Percentiles rank a stretch among this genome's conserved stretches.
These are phyloP conservation scores for Globisporangium solare DNA, from an alignment of 352 stramenopile genomes.

Conservation along the genomic window DNA sequence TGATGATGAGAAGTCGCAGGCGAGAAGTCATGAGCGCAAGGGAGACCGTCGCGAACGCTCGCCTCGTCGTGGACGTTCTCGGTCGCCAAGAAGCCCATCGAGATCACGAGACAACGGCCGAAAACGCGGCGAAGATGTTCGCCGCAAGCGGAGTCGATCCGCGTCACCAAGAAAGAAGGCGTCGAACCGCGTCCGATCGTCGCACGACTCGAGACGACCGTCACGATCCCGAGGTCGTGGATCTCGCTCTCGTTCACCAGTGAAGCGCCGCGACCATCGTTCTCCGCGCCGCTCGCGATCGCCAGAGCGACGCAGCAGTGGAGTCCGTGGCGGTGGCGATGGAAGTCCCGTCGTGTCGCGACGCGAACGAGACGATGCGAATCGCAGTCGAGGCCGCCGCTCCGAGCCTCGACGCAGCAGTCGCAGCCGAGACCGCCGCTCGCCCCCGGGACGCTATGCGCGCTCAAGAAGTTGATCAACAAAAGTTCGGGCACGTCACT, in stretches of 20 bases:
- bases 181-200: no score
- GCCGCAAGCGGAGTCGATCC: not conserved
- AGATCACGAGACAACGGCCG: not conserved
- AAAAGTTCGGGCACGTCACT: no score
- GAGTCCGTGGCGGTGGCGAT: no score
- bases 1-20: not conserved
- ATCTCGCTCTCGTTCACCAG: no score
- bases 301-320: no score
- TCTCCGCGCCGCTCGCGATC: no score
- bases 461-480: no score
- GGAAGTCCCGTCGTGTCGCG: not conserved
- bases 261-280: no score
- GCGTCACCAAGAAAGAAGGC: not conserved
- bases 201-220: not conserved
- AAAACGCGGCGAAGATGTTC: not conserved
- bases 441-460: not conserved
- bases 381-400: not conserved
- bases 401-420: not conserved
- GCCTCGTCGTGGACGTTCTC: not conserved
- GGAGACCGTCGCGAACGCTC: not conserved
- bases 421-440: not conserved
- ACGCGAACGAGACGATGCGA: not conserved
- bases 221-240: not conserved
- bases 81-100: not conserved
- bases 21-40: not conserved